A percentile compares a stretch with the other conserved stretches of the same genome.
These are phyloP conservation scores for Tetrapisispora arboricola DNA, from an alignment of 805 yeast species.

Conservation along the genomic window DNA sequence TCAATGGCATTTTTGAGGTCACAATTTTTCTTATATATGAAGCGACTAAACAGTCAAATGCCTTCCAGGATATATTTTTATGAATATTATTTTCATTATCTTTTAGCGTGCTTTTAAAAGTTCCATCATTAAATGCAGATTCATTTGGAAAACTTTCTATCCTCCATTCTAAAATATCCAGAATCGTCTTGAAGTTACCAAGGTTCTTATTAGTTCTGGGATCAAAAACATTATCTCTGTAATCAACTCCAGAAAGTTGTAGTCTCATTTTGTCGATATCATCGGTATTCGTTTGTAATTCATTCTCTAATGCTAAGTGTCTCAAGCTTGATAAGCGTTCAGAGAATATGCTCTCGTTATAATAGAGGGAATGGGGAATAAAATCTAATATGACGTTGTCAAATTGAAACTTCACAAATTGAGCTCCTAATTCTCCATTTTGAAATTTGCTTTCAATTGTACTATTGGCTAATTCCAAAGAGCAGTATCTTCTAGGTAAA, in stretches of 20 bases:
- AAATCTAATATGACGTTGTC: constrained; percentile 29
- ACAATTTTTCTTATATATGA: constrained; percentile 64
- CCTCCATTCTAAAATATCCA: constrained; percentile 72
- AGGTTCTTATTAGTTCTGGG: constrained; percentile 66
- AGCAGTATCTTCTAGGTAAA: constrained; percentile 62
- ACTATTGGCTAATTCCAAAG: constrained; percentile 86
- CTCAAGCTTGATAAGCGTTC: constrained; percentile 58
- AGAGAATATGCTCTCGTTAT: constrained; percentile 28
- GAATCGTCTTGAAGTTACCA: constrained; percentile 58
- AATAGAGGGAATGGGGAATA: constrained; percentile 26
- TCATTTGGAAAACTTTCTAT: constrained; percentile 67
- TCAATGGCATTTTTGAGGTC: constrained; percentile 50
- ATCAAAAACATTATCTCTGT: constrained; percentile 65
- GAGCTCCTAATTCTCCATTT: constrained; percentile 70
- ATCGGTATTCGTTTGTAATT: no score
- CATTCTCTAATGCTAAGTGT: constrained; percentile 42
- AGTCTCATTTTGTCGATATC: constrained; percentile 15
- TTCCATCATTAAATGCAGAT: constrained; percentile 49
- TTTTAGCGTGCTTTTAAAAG: constrained; percentile 25
- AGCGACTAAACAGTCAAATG: constrained; percentile 65
- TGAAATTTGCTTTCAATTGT: constrained; percentile 69
- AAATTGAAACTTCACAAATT: constrained; percentile 60
- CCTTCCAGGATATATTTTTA: constrained; percentile 64
- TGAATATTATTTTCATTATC: constrained; percentile 32
- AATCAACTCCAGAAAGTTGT: constrained; percentile 77